Evolutionary conservation across 257 asterid genomes (phyloP).

Genomic region (Penstemon newberryi): DNA sequence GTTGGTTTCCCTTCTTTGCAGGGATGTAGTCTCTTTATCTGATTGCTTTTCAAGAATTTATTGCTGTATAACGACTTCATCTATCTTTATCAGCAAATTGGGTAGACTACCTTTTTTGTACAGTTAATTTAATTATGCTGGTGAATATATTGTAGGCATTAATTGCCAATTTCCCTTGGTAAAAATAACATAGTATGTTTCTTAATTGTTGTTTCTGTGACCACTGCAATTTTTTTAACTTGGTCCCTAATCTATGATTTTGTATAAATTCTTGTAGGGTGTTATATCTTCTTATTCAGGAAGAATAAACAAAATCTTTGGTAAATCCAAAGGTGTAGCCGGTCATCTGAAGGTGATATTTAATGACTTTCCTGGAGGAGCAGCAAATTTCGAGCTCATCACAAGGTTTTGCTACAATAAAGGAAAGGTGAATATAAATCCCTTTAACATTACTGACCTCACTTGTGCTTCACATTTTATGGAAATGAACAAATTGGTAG

Average conservation of each 20-base stretch:
- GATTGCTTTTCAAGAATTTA: constrained; percentile 44
- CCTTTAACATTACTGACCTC: constrained; percentile 51
- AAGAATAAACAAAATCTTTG: constrained; percentile 47
- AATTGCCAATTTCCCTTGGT: neutral
- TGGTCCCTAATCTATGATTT: neutral
- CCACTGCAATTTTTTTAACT: neutral
- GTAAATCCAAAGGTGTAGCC: constrained; percentile 44
- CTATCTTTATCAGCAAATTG: constrained; percentile 29
- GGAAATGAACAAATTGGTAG: constrained; percentile 64
- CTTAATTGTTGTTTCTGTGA: neutral
- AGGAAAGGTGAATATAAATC: constrained; percentile 49
- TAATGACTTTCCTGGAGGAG: constrained; percentile 89
- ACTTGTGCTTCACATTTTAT: constrained; percentile 57
- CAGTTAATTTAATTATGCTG: too few species aligned
- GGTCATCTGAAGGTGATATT: constrained; percentile 60
- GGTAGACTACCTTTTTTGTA: neutral
- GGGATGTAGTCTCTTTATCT: constrained; percentile 40
- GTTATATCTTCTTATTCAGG: constrained; percentile 60
- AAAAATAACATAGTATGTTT: neutral
- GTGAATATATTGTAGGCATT: constrained; percentile 1
- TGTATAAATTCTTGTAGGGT: constrained; percentile 43
- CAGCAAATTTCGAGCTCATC: constrained; percentile 69
- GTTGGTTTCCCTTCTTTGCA: constrained; percentile 56
- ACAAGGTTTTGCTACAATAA: constrained; percentile 70
- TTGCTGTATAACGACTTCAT: constrained; percentile 49